Evolutionary conservation across 2,329 filamentous ascomycete genomes (phyloP), one percentile per base, ranked within the genome.

Genomic region (Aspergillus costaricaensis): DNA sequence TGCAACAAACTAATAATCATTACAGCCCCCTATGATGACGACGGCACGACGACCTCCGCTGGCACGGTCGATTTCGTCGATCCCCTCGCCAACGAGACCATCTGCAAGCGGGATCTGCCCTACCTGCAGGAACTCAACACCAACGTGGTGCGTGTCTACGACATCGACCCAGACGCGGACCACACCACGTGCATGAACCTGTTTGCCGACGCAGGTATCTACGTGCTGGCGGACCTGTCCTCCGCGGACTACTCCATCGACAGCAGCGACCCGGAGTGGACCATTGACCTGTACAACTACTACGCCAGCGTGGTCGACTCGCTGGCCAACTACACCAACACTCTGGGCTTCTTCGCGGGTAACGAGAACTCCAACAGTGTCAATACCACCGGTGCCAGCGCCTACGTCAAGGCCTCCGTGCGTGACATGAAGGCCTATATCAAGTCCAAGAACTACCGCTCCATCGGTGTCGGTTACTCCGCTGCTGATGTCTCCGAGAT

Each of bases 351-450:
- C 88, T 97, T 98, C 77, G 93, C 92, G 67, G 95, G 94, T 73
- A 98, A 98, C 80, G 94, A 98, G 80, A 94, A 98, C 65, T 90
- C 92, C 68, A 96, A 96, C 83, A 85, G 88, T 70, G 83, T 83
- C 67, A 92, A 88, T 83, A 96, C 96, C 84, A 97, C 93, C 36
- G 81, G 85, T 60, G 91, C 94, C 50, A 94, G 91, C 61, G 92
- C 94, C 68, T 98, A 90, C 76, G 94, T 98, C 79, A 98, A 97
- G 86, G 94, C 94, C 62, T 92, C 94, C 62, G 92, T 97, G 63
- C 92, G 94, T 73, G 94, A 98, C 78, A 92, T 86, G 80, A 98
- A 98, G 87, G 82, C 86, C 60, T 94, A 97, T 82, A 96, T 98
- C 83, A 90, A 89, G 81, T 72, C 80, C 63, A 89, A 91, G 80